phyloP scores from a whole-genome alignment of 2,329 filamentous ascomycete species.

The Triangularia verruculosa region DNA sequence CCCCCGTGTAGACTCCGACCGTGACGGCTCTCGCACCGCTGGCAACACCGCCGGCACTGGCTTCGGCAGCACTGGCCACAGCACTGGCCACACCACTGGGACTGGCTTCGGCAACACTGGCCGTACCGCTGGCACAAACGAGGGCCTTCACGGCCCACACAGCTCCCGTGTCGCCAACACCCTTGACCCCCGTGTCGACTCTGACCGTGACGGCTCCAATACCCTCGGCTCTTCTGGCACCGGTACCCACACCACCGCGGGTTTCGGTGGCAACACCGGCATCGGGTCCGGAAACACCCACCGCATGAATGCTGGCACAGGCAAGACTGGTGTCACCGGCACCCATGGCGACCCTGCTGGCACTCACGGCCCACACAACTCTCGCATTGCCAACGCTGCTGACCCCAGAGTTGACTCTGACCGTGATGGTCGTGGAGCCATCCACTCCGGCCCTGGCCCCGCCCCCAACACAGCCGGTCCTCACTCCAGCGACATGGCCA shows the following conservation, averaged over 20 bases:
- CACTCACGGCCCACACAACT: conserved; percentile 38
- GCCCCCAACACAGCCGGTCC: conserved; percentile 48
- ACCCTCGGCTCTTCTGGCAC: conserved; percentile 29
- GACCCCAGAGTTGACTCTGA: conserved; percentile 50
- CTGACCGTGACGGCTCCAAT: conserved; percentile 37
- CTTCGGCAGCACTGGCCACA: neutral
- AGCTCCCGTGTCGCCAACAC: conserved; percentile 42
- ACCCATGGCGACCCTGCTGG: conserved; percentile 28
- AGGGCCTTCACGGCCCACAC: conserved; percentile 38
- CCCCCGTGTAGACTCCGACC: conserved; percentile 47
- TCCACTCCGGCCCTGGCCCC: conserved; percentile 32
- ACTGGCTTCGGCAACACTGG: conserved; percentile 38
- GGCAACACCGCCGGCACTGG: conserved; percentile 35
- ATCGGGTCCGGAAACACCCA: conserved; percentile 20
- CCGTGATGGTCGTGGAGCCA: conserved; percentile 31
- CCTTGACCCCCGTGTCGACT: conserved; percentile 48
- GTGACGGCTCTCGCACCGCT: conserved; percentile 31
- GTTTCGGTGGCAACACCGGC: conserved; percentile 23
- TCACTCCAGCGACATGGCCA: conserved; percentile 51
- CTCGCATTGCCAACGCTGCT: conserved; percentile 42
- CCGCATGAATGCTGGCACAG: conserved; percentile 17
- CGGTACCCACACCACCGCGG: conserved; percentile 35
- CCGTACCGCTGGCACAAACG: conserved; percentile 38
- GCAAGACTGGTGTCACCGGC: conserved; percentile 23
- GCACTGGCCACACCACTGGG: neutral